These are phyloP conservation scores for Pestalotiopsis sp. DNA, from an alignment of 2,329 filamentous ascomycete genomes.

Conservation along the genomic window DNA sequence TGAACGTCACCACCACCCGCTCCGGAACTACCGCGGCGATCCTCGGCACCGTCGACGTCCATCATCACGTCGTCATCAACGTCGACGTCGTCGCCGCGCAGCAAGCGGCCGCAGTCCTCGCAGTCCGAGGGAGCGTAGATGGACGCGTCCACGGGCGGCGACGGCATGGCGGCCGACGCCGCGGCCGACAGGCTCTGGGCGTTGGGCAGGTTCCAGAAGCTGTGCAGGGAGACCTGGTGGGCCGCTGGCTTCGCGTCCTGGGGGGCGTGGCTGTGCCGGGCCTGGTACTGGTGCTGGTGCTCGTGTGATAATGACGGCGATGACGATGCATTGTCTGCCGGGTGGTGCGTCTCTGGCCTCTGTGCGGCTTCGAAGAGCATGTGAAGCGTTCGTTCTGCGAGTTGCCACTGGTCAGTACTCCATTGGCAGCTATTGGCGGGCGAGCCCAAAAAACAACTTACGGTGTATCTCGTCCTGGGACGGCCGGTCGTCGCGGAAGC, in stretches of 20 bases:
- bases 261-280: constrained; percentile 15
- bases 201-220: constrained; percentile 60
- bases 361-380: constrained; percentile 56
- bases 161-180: constrained; percentile 23
- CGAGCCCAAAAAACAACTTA: constrained; percentile 37
- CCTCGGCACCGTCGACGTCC: constrained; percentile 36
- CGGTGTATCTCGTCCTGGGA: constrained; percentile 58
- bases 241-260: constrained; percentile 19
- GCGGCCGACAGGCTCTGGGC: constrained; percentile 30
- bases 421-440: neutral
- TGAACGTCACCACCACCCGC: constrained; percentile 13
- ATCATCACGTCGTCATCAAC: constrained; percentile 42
- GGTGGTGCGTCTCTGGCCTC: constrained; percentile 38
- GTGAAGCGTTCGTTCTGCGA: constrained; percentile 57
- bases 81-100: constrained; percentile 36
- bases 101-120: constrained; percentile 53
- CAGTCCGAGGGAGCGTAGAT: constrained; percentile 41
- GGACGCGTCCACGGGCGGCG: constrained; percentile 12
- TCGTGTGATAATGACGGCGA: constrained; percentile 16
- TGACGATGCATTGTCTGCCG: constrained; percentile 26
- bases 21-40: constrained; percentile 24
- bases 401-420: neutral
- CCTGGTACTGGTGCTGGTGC: neutral
- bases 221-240: constrained; percentile 57
- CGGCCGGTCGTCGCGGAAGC: constrained; percentile 60